Base-by-base conservation (phyloP, 208 protist species). In the Trypanosoma platydactyli region DNA sequence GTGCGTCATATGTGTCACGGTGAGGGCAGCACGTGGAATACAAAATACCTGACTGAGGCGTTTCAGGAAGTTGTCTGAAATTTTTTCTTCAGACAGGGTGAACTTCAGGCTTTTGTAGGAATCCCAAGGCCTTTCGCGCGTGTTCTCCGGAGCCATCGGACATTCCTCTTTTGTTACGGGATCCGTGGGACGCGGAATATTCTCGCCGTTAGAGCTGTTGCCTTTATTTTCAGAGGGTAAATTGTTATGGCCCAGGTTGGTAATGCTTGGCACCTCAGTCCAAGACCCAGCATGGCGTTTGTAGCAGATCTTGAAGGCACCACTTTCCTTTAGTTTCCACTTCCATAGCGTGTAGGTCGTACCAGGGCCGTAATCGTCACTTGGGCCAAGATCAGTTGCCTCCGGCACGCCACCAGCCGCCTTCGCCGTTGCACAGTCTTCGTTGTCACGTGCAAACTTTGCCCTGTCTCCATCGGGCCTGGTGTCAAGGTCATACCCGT, bases 241-340 rank as follows among this genome's bases (percentile, higher is more conserved):
- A 0, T 52, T 44, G 0, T 49, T 55, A 11, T 51, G 52, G 27
- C 50, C 64, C 46, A 79, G 63, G n/a, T 84, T 73, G 3, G 69
- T 61, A 38, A 88, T 87, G 64, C 66, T 84, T 1, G 85, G 88
- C 60, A 91, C 83, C 68, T 91, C 81, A 4, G 79, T 84, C 89
- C 86, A 95, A 7, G 6, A 13, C 12, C 48, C 61, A 2, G 38
- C 27, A 74, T 76, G 49, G 49, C 80, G 81, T 54, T 68, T 64
- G 76, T 91, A 92, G 72, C 86, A 95, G n/a, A 91, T 73, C 64
- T 88, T 88, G 68, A 73, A 95, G 46, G 73, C 56, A 20, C 86
- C 89, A 13, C 44, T 63, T 25, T 80, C 45, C n/a, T 58, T 53
- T 30, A 89, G 66, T 12, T 52, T 73, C 64, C 76, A 84, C 53